Conservation (phyloP, 1,139 yeast genomes). For the Kurtzmaniella quercitrusa region DNA sequence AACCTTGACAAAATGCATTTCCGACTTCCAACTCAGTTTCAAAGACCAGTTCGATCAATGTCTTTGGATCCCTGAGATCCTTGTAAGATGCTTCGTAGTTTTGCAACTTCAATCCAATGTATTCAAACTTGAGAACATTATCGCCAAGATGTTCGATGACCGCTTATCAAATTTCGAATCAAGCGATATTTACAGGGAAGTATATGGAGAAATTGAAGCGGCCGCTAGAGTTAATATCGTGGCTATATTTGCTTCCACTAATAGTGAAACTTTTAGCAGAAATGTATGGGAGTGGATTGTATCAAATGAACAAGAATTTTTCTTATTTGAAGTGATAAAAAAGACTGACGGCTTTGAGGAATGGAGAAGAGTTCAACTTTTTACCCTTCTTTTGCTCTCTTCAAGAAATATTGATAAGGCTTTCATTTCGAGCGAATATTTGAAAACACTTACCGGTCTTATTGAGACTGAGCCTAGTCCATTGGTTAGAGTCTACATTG, state of each 20-base stretch:
- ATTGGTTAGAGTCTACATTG: conserved; percentile 64
- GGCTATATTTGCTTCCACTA: conserved; percentile 37
- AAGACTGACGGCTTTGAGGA: conserved; percentile 69
- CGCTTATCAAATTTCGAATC: conserved; percentile 19
- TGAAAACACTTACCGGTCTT: conserved; percentile 20
- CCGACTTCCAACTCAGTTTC: conserved; percentile 32
- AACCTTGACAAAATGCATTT: conserved; percentile 41
- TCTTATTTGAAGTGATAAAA: conserved; percentile 46
- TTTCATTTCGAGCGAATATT: conserved; percentile 10
- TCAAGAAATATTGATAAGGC: conserved; percentile 19
- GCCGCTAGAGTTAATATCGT: conserved; percentile 49
- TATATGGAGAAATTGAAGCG: conserved; percentile 61
- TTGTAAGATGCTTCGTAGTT: conserved; percentile 44
- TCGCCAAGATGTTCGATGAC: conserved; percentile 48
- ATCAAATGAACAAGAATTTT: conserved; percentile 33
- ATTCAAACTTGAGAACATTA: conserved; percentile 56
- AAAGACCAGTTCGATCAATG: conserved; percentile 31
- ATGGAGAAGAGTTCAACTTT: conserved; percentile 54
- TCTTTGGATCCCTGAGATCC: conserved; percentile 51
- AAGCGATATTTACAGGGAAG: conserved; percentile 38
- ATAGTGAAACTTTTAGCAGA: conserved; percentile 29
- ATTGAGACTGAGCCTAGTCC: conserved; percentile 67
- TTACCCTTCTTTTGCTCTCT: conserved; percentile 46
- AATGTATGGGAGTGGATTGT: conserved; percentile 40
- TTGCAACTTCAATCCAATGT: conserved; percentile 54